phyloP scores from a whole-genome alignment of 192 early-diverging fungal genomes.

The Backusella liffmaniae region DNA sequence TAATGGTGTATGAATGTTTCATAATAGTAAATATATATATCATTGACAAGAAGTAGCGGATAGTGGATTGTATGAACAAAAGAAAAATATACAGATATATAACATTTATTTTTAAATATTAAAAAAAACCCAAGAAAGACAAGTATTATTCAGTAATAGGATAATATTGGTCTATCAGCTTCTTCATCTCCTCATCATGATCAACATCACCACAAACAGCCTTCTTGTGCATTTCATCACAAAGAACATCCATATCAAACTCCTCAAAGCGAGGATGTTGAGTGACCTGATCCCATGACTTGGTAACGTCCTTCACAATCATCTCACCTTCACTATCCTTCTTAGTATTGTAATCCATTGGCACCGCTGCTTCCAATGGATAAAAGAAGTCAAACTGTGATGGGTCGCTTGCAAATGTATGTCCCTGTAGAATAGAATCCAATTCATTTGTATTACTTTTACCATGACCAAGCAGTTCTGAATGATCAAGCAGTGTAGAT shows the following conservation, averaged over 20 bases:
- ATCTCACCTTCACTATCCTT: neutral
- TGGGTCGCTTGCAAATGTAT: slow-evolving; percentile 1
- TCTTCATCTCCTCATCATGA: slow-evolving; percentile 1
- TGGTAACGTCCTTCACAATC: slow-evolving; percentile 9
- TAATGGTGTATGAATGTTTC: too few relatives aligned
- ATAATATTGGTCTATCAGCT: neutral
- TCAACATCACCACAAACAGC: slow-evolving; percentile 43
- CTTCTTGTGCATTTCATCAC: slow-evolving; percentile 52
- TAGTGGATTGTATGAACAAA: too few relatives aligned
- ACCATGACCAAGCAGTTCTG: neutral
- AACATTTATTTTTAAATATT: neutral
- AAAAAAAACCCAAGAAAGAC: neutral
- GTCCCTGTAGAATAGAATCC: neutral
- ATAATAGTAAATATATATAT: too few relatives aligned
- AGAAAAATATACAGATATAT: too few relatives aligned
- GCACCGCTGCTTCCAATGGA: neutral
- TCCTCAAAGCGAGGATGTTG: slow-evolving; percentile 59
- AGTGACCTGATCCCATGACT: slow-evolving; percentile 51
- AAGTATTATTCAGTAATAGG: neutral
- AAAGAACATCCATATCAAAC: slow-evolving; percentile 51
- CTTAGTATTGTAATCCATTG: neutral
- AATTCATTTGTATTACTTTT: neutral
- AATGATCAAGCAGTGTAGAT: neutral
- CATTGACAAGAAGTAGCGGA: too few relatives aligned
- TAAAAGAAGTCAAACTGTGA: neutral